Conservation (phyloP, 2,329 filamentous ascomycete species). For the Penicillium sumatraense region DNA sequence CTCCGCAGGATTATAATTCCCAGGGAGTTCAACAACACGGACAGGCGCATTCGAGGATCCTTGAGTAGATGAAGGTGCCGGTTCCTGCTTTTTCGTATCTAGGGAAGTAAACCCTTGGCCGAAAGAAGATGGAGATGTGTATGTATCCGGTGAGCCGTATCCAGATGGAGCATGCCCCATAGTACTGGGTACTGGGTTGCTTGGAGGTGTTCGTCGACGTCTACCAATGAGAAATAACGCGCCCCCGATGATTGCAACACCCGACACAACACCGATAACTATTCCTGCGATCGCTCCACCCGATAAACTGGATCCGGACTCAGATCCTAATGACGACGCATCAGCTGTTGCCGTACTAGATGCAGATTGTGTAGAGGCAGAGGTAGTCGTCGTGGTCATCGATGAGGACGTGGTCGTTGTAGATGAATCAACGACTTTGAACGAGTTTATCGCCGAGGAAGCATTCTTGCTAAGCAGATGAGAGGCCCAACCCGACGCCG, state of each 20-base stretch:
- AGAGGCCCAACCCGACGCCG: slow-evolving; percentile 3
- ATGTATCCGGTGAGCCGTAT: neutral
- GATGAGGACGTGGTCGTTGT: slow-evolving; percentile 10
- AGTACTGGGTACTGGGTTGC: neutral
- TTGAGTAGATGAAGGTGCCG: neutral
- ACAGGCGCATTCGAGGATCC: slow-evolving; percentile 1
- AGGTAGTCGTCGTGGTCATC: slow-evolving; percentile 7
- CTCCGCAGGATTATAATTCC: slow-evolving; percentile 8
- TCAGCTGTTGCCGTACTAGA: neutral
- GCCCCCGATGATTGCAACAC: slow-evolving; percentile 9
- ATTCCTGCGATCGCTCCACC: slow-evolving; percentile 13
- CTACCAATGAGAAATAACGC: slow-evolving; percentile 6
- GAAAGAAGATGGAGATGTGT: neutral
- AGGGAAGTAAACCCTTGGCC: neutral
- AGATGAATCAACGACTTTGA: slow-evolving; percentile 12
- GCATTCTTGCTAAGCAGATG: slow-evolving; percentile 9
- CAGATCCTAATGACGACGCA: slow-evolving; percentile 3
- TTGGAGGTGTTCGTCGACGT: neutral
- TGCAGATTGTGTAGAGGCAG: slow-evolving; percentile 2
- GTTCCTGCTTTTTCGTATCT: neutral
- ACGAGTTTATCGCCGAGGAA: slow-evolving; percentile 7
- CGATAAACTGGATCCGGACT: neutral
- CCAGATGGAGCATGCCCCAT: neutral
- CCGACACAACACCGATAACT: slow-evolving; percentile 11
- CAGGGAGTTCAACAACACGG: slow-evolving; percentile 11